These are phyloP conservation scores for Ilyonectria mors-panacis DNA, from an alignment of 2,329 filamentous ascomycete species.

Conservation along the genomic window DNA sequence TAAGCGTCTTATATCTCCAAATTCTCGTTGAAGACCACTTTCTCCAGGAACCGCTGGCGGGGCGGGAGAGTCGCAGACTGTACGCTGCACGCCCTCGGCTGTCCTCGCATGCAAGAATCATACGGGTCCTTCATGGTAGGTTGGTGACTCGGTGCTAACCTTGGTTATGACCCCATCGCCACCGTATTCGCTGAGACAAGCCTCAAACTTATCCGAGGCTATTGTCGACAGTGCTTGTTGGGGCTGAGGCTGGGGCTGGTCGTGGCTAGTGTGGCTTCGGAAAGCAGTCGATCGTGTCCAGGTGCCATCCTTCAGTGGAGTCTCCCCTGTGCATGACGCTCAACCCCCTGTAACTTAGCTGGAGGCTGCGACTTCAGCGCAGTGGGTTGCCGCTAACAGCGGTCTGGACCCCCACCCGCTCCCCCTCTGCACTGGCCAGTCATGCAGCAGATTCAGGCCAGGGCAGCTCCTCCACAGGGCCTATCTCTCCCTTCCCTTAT, in stretches of 20 bases:
- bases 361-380: not conserved
- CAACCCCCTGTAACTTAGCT: not conserved
- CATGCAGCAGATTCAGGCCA: slow-evolving; percentile 3
- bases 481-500: not conserved
- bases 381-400: slow-evolving; percentile 1
- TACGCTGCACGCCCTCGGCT: no score
- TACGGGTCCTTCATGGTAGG: not conserved
- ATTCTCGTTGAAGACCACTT: not conserved
- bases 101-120: not conserved
- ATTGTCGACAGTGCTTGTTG: not conserved
- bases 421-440: not conserved
- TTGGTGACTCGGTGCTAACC: not conserved
- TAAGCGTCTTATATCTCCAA: not conserved
- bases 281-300: not conserved
- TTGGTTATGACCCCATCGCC: not conserved
- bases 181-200: not conserved
- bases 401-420: not conserved
- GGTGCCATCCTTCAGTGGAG: not conserved
- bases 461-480: not conserved
- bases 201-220: slow-evolving; percentile 4
- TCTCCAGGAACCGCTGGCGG: no score
- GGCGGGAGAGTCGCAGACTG: no score
- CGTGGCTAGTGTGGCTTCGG: not conserved
- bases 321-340: not conserved
- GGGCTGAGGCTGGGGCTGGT: not conserved